Base-by-base conservation (phyloP, 106 monocot species). In the Dendrobium chrysotoxum region DNA sequence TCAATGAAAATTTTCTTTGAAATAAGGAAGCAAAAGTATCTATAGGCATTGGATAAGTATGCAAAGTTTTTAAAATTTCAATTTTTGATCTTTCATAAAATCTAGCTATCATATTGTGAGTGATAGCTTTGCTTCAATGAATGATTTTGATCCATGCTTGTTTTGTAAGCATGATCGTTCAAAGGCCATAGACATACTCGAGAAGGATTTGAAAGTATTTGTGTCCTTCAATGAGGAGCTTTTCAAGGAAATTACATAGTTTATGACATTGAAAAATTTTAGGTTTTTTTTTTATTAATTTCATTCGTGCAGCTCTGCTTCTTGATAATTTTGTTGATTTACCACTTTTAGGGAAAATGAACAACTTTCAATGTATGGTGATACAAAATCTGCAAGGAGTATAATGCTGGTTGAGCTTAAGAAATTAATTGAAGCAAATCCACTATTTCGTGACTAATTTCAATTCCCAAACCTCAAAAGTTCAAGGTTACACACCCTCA, bases 361-460 rank as follows among this genome's bases (percentile, higher is more conserved):
- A 81, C 92, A 90, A 81, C 92, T 97, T 17, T 97, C 93, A 28
- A 92, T 86, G 71, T 94, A 97, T 75, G 90, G 93, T 6, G 96
- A 97, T 79, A 89, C 92, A 79, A 92, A 97, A 53, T 97, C 94
- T 13, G 96, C 88, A 30, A 86, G 96, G 75, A 50, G 84, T 46
- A 94, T 89, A 50, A 88, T 97, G 90, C 83, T 97, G 23, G 86
- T 87, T 79, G 92, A 92, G 80, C 94, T 97, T 41, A 92, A 94
- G 89, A 94, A 91, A 78, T 76, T 97, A 72, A 97, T 97, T 81
- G 94, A 97, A 84, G 92, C 90, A 83, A 94, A 94, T 82, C 96
- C 96, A 68, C 86, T 94, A 25, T 97, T 97, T 73, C 87, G 90
- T 53, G 92, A 92, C 78, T 94, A 97, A 57, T 65, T 97, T 79